A percentile compares a stretch with the other conserved stretches of the same genome.
phyloP scores from a whole-genome alignment of 2,329 filamentous ascomycete species.

The Knufia fluminis region DNA sequence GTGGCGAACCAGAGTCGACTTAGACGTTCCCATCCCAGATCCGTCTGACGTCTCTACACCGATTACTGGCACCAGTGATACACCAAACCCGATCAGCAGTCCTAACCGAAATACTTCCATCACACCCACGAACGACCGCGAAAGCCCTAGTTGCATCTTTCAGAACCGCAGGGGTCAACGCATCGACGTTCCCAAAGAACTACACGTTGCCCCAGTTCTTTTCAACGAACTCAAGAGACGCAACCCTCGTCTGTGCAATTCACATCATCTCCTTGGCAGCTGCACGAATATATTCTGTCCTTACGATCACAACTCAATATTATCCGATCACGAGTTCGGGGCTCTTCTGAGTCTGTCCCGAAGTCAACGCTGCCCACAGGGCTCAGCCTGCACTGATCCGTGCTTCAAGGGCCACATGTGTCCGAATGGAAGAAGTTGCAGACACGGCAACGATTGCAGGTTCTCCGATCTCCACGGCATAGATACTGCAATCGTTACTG shows the following conservation, averaged over 20 bases:
- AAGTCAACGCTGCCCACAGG: background rate
- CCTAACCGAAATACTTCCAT: too few relatives aligned
- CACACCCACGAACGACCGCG: background rate
- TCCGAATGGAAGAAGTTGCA: conserved; percentile 1
- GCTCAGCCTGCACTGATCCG: background rate
- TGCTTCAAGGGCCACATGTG: conserved; percentile 4
- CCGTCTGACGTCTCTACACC: too few relatives aligned
- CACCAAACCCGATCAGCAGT: too few relatives aligned
- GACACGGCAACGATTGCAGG: background rate
- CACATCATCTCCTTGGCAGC: background rate
- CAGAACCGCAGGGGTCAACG: background rate
- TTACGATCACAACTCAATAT: background rate
- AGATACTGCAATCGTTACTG: too few relatives aligned
- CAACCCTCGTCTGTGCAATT: conserved; percentile 1
- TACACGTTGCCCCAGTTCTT: background rate
- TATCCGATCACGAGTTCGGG: background rate
- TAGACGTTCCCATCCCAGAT: background rate
- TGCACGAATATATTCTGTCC: background rate
- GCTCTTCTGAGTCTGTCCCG: conserved; percentile 2
- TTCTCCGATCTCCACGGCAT: background rate
- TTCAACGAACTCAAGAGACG: background rate
- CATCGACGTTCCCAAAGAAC: background rate
- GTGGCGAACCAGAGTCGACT: background rate
- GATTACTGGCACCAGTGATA: too few relatives aligned
- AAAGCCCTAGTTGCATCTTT: background rate